These are phyloP conservation scores for Globisporangium sylvaticum DNA, from an alignment of 352 stramenopile genomes.

Conservation along the genomic window DNA sequence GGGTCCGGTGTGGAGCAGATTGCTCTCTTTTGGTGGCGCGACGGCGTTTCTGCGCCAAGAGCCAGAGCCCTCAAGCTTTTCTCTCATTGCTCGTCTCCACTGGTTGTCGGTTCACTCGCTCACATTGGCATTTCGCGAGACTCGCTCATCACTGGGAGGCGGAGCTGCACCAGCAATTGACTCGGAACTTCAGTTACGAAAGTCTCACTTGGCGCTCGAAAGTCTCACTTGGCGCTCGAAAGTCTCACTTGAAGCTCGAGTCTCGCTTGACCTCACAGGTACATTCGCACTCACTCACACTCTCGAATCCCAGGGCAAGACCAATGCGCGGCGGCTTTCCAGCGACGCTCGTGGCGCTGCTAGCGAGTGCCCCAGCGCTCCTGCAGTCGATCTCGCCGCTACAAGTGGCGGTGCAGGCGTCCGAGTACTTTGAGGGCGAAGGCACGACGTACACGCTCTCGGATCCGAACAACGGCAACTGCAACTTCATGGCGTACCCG, in stretches of 20 bases:
- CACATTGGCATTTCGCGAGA: not conserved
- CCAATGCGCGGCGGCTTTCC: not conserved
- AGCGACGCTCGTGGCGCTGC: not conserved
- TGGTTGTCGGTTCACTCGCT: not conserved
- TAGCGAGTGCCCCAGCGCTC: constrained; percentile 7
- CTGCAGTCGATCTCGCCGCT: not conserved
- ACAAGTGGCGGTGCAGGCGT: constrained; percentile 1
- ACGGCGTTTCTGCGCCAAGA: not conserved
- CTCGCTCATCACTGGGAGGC: not conserved
- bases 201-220: constrained; percentile 8
- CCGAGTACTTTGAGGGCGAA: constrained; percentile 35
- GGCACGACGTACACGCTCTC: constrained; percentile 44
- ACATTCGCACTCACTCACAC: not conserved
- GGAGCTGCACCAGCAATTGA: not conserved
- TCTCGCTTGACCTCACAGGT: not conserved
- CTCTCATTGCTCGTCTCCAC: not conserved
- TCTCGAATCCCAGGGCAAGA: not conserved
- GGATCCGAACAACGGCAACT: constrained; percentile 39
- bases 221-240: not conserved
- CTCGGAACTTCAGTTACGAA: not conserved
- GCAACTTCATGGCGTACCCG: constrained; percentile 66
- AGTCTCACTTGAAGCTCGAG: constrained; percentile 9
- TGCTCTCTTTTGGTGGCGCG: not conserved
- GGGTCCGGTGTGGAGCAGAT: not conserved
- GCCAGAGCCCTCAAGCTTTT: constrained; percentile 7